These are phyloP conservation scores for Thelephora aurantiotincta DNA, from an alignment of 768 basidiomycete genomes.

Conservation along the genomic window DNA sequence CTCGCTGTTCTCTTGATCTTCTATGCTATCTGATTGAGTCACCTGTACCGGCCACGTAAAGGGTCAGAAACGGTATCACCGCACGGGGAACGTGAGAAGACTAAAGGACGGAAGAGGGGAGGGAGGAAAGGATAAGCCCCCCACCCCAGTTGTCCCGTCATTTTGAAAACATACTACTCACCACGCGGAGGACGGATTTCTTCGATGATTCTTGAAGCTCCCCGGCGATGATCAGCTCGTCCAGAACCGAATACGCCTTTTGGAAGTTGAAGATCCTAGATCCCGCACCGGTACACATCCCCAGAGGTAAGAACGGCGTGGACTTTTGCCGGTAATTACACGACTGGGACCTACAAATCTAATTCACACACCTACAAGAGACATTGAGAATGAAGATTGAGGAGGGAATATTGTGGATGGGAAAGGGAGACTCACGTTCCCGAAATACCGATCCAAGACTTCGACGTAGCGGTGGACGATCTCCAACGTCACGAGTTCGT, in stretches of 20 bases:
- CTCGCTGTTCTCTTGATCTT: slow-evolving; percentile 77
- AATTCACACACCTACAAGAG: slow-evolving; percentile 67
- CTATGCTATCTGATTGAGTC: slow-evolving; percentile 71
- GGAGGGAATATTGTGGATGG: not conserved
- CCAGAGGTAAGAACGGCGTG: not conserved
- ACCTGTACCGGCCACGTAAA: slow-evolving; percentile 32
- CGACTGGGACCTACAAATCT: slow-evolving; percentile 53
- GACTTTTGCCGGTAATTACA: not conserved
- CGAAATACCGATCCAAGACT: slow-evolving; percentile 73
- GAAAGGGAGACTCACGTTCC: slow-evolving; percentile 42
- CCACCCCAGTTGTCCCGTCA: too few species aligned
- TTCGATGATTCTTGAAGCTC: slow-evolving; percentile 91
- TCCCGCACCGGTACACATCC: too few species aligned
- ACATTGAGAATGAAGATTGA: not conserved
- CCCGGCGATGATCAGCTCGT: slow-evolving; percentile 87
- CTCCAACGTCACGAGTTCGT: slow-evolving; percentile 85
- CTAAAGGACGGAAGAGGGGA: too few species aligned
- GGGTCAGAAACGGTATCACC: too few species aligned
- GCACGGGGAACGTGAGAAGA: not conserved
- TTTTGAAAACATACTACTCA: slow-evolving; percentile 10
- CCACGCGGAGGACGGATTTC: slow-evolving; percentile 48
- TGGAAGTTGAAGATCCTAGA: slow-evolving; percentile 93
- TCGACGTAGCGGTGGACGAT: slow-evolving; percentile 92
- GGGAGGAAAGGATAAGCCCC: too few species aligned
- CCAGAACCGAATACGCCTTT: slow-evolving; percentile 85